Percentiles rank a stretch among this genome's conserved stretches.
phyloP scores from a whole-genome alignment of 2,329 filamentous ascomycete genomes.

The Exutisphaerella laricina region DNA sequence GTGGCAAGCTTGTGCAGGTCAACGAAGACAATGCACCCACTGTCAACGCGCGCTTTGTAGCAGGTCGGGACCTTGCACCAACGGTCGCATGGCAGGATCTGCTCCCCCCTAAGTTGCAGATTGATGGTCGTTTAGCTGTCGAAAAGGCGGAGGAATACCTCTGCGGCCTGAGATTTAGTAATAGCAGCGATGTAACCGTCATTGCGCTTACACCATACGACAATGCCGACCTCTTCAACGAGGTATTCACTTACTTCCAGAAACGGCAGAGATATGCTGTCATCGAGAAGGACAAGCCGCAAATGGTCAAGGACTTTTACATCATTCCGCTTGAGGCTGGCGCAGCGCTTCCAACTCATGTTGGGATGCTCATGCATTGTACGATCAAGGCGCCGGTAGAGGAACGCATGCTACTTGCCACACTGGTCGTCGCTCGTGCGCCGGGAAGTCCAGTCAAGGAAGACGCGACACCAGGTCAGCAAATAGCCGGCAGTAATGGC shows the following conservation, averaged over 20 bases:
- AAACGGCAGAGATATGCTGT: conserved; percentile 81
- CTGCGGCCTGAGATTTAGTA: conserved; percentile 75
- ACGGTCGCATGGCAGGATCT: conserved; percentile 68
- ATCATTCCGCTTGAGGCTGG: conserved; percentile 78
- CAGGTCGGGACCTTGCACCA: conserved; percentile 69
- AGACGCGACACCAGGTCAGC: conserved; percentile 32
- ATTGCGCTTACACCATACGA: conserved; percentile 63
- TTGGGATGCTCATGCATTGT: conserved; percentile 82
- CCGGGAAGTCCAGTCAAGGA: conserved; percentile 25
- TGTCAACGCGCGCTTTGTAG: conserved; percentile 74
- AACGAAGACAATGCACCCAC: conserved; percentile 38
- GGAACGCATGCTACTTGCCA: conserved; percentile 73
- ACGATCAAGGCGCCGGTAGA: conserved; percentile 65
- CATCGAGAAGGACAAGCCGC: conserved; percentile 55
- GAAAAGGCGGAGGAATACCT: conserved; percentile 86
- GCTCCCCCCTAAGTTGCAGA: conserved; percentile 62
- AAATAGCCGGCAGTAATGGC: conserved; percentile 17
- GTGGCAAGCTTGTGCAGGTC: conserved; percentile 54
- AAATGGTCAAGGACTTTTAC: conserved; percentile 81
- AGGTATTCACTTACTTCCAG: conserved; percentile 82
- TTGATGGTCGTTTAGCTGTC: conserved; percentile 75
- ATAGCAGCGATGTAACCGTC: conserved; percentile 77
- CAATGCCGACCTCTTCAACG: conserved; percentile 59
- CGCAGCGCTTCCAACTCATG: conserved; percentile 68
- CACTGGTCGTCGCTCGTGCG: conserved; percentile 74